A percentile compares a stretch with the other conserved stretches of the same genome.
These are phyloP conservation scores for Colletotrichum cordylinicola DNA, from an alignment of 2,329 filamentous ascomycete genomes.

Conservation along the genomic window DNA sequence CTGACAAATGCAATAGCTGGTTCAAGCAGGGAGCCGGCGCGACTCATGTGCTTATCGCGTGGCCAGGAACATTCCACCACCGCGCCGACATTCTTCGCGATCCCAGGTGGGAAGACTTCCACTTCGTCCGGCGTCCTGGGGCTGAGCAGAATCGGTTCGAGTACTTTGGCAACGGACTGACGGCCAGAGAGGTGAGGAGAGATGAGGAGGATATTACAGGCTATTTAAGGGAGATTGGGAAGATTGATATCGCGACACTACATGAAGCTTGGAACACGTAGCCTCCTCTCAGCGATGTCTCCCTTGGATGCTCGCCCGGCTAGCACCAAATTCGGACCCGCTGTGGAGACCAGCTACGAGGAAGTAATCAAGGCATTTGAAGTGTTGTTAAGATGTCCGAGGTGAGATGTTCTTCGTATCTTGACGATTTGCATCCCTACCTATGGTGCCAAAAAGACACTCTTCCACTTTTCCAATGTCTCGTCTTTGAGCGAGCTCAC, in stretches of 20 bases:
- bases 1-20: slow-evolving; percentile 23
- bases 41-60: slow-evolving; percentile 10
- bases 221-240: neutral
- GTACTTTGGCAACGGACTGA: neutral
- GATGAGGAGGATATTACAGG: neutral
- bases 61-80: slow-evolving; percentile 24
- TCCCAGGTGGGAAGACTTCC: slow-evolving; percentile 24
- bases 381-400: too few relatives aligned
- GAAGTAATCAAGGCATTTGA: too few relatives aligned
- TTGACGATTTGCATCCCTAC: too few relatives aligned
- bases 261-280: neutral
- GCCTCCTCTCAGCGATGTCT: too few relatives aligned
- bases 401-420: too few relatives aligned
- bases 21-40: slow-evolving; percentile 15
- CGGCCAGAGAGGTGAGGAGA: neutral
- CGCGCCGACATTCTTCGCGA: neutral
- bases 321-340: neutral
- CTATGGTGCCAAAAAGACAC: too few relatives aligned
- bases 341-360: too few relatives aligned
- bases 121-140: neutral
- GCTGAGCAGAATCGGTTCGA: neutral
- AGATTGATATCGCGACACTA: neutral
- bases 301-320: neutral
- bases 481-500: too few relatives aligned
- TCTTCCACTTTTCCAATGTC: too few relatives aligned